These are phyloP conservation scores for Heterobasidion irregulare DNA, from an alignment of 1,284 basidiomycete genomes.

Conservation along the genomic window DNA sequence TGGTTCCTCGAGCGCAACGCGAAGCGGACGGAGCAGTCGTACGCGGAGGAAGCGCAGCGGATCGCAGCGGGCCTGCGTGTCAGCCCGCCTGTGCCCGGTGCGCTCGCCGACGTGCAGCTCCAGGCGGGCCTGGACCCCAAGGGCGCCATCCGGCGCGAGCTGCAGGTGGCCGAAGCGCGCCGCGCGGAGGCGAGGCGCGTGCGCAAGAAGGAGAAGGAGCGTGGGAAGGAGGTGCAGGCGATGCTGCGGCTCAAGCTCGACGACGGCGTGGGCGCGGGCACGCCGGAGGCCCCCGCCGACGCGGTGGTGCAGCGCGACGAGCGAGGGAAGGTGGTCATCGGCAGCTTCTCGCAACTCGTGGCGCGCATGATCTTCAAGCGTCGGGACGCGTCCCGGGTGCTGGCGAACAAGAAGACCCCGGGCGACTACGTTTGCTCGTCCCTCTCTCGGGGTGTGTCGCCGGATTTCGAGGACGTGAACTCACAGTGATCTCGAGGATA, in stretches of 20 bases:
- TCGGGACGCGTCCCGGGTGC: constrained; percentile 27
- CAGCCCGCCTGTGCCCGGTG: constrained; percentile 10
- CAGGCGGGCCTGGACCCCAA: constrained; percentile 1
- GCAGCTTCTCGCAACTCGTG: constrained; percentile 39
- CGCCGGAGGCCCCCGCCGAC: constrained; percentile 3
- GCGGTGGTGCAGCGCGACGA: constrained; percentile 5
- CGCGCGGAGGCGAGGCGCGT: constrained; percentile 35
- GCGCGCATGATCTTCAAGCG: constrained; percentile 49
- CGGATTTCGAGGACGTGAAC: not conserved
- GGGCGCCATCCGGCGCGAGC: constrained; percentile 17
- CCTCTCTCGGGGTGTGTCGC: constrained; percentile 3
- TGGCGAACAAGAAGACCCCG: constrained; percentile 9
- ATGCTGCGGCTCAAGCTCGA: constrained; percentile 40
- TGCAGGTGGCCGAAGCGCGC: constrained; percentile 28
- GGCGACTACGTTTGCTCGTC: constrained; percentile 3
- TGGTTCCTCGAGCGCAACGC: constrained; percentile 14
- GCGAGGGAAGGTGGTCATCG: constrained; percentile 20
- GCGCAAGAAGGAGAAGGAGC: constrained; percentile 42
- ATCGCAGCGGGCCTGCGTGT: constrained; percentile 10
- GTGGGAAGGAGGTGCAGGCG: constrained; percentile 40
- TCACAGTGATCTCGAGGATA: not conserved
- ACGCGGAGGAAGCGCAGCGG: constrained; percentile 10
- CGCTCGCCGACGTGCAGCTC: constrained; percentile 6
- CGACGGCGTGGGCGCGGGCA: constrained; percentile 13
- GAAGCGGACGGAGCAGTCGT: constrained; percentile 10